Evolutionary conservation across 441 rosid species (phyloP), one percentile per base, ranked within the genome.

Genomic region (Gossypium schwendimanii): DNA sequence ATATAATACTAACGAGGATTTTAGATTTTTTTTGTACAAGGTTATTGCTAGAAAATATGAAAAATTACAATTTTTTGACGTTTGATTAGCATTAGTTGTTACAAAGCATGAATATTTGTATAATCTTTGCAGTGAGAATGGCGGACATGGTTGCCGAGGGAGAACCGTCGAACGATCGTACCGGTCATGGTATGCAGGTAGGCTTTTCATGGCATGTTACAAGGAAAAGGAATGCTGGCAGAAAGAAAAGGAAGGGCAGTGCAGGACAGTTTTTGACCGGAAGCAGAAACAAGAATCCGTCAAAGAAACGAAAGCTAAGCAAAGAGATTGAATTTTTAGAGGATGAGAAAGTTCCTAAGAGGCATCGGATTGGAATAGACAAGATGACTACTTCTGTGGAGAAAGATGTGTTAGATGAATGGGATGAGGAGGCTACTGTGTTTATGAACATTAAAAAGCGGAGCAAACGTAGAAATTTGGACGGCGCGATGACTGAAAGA

Each of bases 121-220:
- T 15, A 49, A 39, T 63, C n/a, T 76, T 54, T 76, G 83, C 81
- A 79, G 87, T 72, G 75, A 72, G 24, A 36, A 82, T 83, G 89
- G 78, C 78, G 2, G 80, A 83, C 10, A 53, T 77, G 76, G 59
- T 82, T 58, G 79, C 81, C 39, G 74, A 80, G 71, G 68, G 31
- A 55, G 79, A 63, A n/a, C 57, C 63, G 59, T 55, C 78, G 18
- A 47, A 68, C 15, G 20, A 66, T 44, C 62, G 50, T 71, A 7
- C 15, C 33, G 67, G 49, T 67, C 39, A 20, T 15, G 47, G 65
- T 54, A 36, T 49, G 72, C 69, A 59, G 72, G 71, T 70, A 36
- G 50, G 33, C 53, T 71, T 0, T 28, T 31, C 26, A 2, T 68
- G 79, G 77, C 60, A 5, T 24, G 36, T 17, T 3, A 18, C 61